phyloP scores from a whole-genome alignment of 306 rosid species.

The Cicer bijugum region DNA sequence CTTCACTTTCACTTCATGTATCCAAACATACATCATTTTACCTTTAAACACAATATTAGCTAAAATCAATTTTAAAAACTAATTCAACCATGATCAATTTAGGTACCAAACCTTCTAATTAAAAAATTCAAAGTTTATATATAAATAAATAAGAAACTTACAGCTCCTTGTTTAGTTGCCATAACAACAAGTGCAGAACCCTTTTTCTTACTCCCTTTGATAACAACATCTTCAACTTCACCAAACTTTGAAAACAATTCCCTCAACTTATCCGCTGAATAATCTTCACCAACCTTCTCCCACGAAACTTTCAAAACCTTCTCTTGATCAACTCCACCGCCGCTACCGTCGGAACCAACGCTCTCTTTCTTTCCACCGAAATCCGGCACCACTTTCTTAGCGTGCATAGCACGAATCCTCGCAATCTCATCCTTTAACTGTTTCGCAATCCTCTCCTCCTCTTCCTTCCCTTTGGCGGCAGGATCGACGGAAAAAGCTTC shows the following conservation, averaged over 20 bases:
- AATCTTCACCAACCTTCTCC: conserved; percentile 83
- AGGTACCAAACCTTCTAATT: not conserved
- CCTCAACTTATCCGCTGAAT: conserved; percentile 71
- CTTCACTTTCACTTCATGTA: too few relatives aligned
- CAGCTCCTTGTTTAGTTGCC: conserved; percentile 84
- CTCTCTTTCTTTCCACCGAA: conserved; percentile 33
- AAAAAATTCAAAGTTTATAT: not conserved
- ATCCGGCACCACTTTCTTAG: conserved; percentile 50
- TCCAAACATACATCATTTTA: too few relatives aligned
- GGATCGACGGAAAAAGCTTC: conserved; percentile 64
- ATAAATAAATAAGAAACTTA: conserved; percentile 45
- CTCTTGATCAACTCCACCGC: conserved; percentile 60
- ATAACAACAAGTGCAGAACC: conserved; percentile 91
- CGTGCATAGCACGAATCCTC: conserved; percentile 73
- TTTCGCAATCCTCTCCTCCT: conserved; percentile 75
- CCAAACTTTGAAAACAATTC: conserved; percentile 77
- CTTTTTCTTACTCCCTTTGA: conserved; percentile 73
- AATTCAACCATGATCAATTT: too few relatives aligned
- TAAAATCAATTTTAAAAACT: too few relatives aligned
- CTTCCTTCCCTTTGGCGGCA: conserved; percentile 56
- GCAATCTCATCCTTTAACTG: conserved; percentile 80
- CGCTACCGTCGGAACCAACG: conserved; percentile 26
- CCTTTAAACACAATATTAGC: too few relatives aligned
- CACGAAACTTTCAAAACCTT: conserved; percentile 87
- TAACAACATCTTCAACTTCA: conserved; percentile 86